Evolutionary conservation across 2,329 filamentous ascomycete genomes (phyloP).

Genomic region (Colletotrichum tanaceti): DNA sequence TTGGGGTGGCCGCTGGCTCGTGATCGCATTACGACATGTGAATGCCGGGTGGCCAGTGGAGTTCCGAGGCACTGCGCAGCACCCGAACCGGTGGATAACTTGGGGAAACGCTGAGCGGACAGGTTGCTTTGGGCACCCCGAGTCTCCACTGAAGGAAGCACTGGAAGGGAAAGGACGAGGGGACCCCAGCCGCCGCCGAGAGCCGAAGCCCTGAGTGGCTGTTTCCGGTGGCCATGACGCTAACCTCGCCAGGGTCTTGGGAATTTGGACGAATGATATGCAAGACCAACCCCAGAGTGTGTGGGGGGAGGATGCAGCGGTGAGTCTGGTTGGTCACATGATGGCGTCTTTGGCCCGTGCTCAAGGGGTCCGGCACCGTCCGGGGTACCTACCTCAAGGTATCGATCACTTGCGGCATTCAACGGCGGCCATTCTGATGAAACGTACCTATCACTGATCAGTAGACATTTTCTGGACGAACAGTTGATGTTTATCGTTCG

Average conservation of each 20-base stretch:
- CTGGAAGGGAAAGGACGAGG: not conserved
- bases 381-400: not conserved
- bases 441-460: not conserved
- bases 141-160: conserved; percentile 11
- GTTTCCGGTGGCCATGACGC: conserved; percentile 28
- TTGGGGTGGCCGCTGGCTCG: conserved; percentile 33
- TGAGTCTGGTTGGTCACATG: conserved; percentile 25
- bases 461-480: not conserved
- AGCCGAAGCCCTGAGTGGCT: conserved; percentile 34
- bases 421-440: not conserved
- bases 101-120: conserved; percentile 33
- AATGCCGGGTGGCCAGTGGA: conserved; percentile 37
- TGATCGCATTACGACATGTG: conserved; percentile 41
- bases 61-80: conserved; percentile 38
- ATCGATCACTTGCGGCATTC: not conserved
- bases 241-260: conserved; percentile 20
- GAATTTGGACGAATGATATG: conserved; percentile 22
- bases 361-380: no score
- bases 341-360: conserved; percentile 1
- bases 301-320: not conserved
- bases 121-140: conserved; percentile 7
- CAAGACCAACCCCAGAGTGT: conserved; percentile 23
- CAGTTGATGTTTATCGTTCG: not conserved
- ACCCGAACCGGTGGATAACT: conserved; percentile 40
- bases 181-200: conserved; percentile 6